Evolutionary conservation across 768 basidiomycete genomes (phyloP).

Genomic region (Rhodotorula graminis): DNA sequence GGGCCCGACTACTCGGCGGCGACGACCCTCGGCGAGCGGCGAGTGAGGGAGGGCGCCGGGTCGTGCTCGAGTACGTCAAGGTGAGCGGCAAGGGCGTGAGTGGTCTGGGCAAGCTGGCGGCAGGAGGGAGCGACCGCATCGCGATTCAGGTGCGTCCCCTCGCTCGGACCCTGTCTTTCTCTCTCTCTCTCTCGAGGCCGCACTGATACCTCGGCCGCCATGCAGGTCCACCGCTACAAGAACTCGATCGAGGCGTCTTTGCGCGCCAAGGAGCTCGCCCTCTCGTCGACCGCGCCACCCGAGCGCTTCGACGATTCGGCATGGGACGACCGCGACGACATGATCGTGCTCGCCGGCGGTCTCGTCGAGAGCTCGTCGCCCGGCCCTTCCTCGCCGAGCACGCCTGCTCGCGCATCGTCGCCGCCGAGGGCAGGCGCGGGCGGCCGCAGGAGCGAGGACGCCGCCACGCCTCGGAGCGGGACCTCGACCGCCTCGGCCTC

Average conservation of each 20-base stretch:
- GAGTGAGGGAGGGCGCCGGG: slow-evolving; percentile 45
- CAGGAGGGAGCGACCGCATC: slow-evolving; percentile 23
- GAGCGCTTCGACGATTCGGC: background rate
- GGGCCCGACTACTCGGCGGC: slow-evolving; percentile 47
- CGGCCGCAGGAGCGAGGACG: no score
- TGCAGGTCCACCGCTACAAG: slow-evolving; percentile 71
- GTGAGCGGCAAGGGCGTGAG: slow-evolving; percentile 40
- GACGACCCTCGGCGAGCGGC: slow-evolving; percentile 48
- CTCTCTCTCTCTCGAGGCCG: no score
- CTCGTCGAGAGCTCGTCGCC: slow-evolving; percentile 12
- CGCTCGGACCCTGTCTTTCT: background rate
- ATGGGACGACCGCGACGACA: slow-evolving; percentile 36
- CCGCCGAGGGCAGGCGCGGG: background rate
- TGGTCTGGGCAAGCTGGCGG: slow-evolving; percentile 42
- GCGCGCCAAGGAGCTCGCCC: slow-evolving; percentile 56
- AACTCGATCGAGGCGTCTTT: slow-evolving; percentile 63
- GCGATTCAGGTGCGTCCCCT: slow-evolving; percentile 20
- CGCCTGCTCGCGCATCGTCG: background rate
- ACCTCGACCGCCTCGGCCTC: slow-evolving; percentile 2
- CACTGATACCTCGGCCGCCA: slow-evolving; percentile 57
- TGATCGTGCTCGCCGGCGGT: slow-evolving; percentile 34
- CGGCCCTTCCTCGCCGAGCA: background rate
- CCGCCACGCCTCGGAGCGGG: background rate
- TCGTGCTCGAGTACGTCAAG: slow-evolving; percentile 43
- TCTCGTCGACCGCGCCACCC: background rate